A percentile compares a stretch with the other conserved stretches of the same genome.
Evolutionary conservation across 495 filamentous ascomycete species (phyloP).

Genomic region (Stereocaulon alpinum): DNA sequence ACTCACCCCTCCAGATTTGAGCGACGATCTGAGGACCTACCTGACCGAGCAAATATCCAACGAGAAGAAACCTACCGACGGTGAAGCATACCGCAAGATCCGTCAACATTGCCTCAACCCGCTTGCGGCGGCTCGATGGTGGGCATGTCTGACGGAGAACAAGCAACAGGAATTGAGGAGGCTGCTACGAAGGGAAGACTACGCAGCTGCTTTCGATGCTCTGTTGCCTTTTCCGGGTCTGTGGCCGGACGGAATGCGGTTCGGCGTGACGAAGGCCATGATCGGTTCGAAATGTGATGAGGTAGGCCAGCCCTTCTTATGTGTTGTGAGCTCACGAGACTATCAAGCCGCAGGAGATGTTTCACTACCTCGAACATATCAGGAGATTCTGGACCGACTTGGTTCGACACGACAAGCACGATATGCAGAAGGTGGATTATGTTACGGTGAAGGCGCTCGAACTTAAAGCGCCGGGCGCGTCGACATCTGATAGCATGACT

Average conservation of each 20-base stretch:
- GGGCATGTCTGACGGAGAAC: background rate
- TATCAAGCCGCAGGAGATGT: background rate
- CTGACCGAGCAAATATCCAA: constrained; percentile 31
- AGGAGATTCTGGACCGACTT: background rate
- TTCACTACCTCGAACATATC: constrained; percentile 6
- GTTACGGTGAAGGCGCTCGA: constrained; percentile 5
- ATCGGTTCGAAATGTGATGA: too few species aligned
- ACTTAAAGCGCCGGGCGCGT: background rate
- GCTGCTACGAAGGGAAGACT: background rate
- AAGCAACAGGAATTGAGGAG: background rate
- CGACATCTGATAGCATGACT: background rate
- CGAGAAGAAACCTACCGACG: constrained; percentile 26
- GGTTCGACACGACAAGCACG: background rate
- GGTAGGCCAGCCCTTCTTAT: background rate
- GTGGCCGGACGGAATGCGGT: too few species aligned
- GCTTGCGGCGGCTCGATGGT: background rate
- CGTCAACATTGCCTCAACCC: constrained; percentile 4
- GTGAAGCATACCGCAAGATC: constrained; percentile 34
- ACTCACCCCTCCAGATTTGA: background rate
- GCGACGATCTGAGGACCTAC: background rate
- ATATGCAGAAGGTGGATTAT: background rate
- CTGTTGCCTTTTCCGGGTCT: background rate
- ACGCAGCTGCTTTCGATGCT: background rate
- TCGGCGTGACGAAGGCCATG: too few species aligned
- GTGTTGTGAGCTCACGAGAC: background rate